A percentile compares a stretch with the other conserved stretches of the same genome.
phyloP scores from a whole-genome alignment of 331 rosid species.

The Malus hybrid region DNA sequence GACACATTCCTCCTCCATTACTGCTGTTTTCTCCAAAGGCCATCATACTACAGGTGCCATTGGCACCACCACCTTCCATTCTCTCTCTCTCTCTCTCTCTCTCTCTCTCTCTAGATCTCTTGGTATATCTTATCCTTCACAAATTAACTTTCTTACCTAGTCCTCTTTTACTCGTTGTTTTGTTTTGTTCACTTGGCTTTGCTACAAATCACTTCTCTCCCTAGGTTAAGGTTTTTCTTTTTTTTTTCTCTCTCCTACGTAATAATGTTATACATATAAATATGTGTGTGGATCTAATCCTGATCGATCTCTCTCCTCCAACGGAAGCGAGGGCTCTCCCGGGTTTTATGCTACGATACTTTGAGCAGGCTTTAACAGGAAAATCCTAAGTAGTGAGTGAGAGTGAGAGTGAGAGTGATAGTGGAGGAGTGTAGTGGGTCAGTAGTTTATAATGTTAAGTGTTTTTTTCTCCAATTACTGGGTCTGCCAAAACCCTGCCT shows the following conservation, averaged over 20 bases:
- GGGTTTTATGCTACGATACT: slow-evolving; percentile 61
- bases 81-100: not conserved
- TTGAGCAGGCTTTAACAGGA: slow-evolving; percentile 41
- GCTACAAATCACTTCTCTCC: not conserved
- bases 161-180: not conserved
- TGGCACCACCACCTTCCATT: slow-evolving; percentile 33
- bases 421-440: slow-evolving; percentile 3
- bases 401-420: slow-evolving; percentile 22
- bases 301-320: not conserved
- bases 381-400: slow-evolving; percentile 31
- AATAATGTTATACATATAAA: not conserved
- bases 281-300: not conserved
- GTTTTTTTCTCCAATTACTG: slow-evolving; percentile 22
- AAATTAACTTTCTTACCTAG: not conserved
- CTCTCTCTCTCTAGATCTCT: not conserved
- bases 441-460: slow-evolving; percentile 5
- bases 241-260: slow-evolving; percentile 10
- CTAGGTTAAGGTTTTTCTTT: not conserved
- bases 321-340: slow-evolving; percentile 44
- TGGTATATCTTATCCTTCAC: slow-evolving; percentile 2
- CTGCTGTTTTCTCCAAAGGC: slow-evolving; percentile 56
- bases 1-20: slow-evolving; percentile 23
- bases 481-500: slow-evolving; percentile 32
- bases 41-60: slow-evolving; percentile 47
- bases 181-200: not conserved